Conservation (phyloP, 345 rosid species). For the Alliaria petiolata region DNA sequence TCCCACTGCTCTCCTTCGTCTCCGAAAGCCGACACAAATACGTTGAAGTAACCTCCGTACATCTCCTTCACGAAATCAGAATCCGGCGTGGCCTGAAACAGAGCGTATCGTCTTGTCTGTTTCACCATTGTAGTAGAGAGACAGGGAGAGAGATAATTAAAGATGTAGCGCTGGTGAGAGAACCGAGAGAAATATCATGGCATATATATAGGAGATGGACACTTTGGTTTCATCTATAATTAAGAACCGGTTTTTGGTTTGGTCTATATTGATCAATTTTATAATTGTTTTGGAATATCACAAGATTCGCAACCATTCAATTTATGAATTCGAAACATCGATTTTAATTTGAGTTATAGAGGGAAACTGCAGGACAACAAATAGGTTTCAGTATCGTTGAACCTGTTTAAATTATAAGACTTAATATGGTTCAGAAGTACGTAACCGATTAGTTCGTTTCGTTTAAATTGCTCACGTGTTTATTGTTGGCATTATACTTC, state of each 20-base stretch:
- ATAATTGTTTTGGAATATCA: neutral
- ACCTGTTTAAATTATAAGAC: too few relatives aligned
- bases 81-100: conserved; percentile 57
- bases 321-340: neutral
- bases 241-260: neutral
- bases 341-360: neutral
- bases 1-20: conserved; percentile 77
- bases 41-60: conserved; percentile 74
- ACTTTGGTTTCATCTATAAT: neutral
- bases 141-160: neutral
- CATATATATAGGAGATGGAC: neutral
- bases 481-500: neutral
- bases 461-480: neutral
- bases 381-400: neutral
- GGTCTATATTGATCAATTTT: neutral
- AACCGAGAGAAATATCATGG: neutral
- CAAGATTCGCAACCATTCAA: neutral
- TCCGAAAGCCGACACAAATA: conserved; percentile 58
- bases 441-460: neutral
- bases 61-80: conserved; percentile 58
- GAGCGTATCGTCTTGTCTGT: conserved; percentile 37
- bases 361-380: too few relatives aligned
- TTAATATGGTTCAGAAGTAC: too few relatives aligned
- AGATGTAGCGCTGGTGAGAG: neutral
- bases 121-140: neutral